Evolutionary conservation across 352 stramenopile species (phyloP).

Genomic region (Vaucheria bursata): DNA sequence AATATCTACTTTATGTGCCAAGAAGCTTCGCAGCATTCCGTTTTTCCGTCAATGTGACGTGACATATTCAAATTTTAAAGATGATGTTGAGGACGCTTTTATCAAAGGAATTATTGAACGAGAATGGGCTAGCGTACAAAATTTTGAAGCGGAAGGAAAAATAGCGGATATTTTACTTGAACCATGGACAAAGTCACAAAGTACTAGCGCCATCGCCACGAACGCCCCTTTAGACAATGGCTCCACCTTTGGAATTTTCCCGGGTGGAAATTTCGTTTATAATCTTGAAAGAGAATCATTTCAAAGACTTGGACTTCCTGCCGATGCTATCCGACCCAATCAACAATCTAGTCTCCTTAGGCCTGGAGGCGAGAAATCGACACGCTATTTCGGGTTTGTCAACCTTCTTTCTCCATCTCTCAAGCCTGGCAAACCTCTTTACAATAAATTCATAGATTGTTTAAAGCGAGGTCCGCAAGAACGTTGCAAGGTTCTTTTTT

Average conservation of each 20-base stretch:
- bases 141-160: no score
- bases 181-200: background rate
- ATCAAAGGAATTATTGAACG: no score
- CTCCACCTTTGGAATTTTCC: background rate
- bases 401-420: background rate
- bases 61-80: no score
- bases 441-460: background rate
- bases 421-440: background rate
- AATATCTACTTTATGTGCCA: no score
- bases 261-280: conserved; percentile 1
- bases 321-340: background rate
- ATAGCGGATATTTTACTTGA: no score
- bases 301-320: background rate
- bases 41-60: no score
- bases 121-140: no score
- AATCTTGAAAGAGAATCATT: background rate
- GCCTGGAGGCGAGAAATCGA: background rate
- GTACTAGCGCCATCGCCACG: background rate
- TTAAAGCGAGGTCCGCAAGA: background rate
- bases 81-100: no score
- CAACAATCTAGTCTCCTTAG: background rate
- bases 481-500: no score
- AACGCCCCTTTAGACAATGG: background rate
- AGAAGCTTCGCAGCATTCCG: no score
- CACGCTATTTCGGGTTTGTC: background rate